Base-by-base conservation (phyloP, 345 rosid species). In the Physaria fendleri region DNA sequence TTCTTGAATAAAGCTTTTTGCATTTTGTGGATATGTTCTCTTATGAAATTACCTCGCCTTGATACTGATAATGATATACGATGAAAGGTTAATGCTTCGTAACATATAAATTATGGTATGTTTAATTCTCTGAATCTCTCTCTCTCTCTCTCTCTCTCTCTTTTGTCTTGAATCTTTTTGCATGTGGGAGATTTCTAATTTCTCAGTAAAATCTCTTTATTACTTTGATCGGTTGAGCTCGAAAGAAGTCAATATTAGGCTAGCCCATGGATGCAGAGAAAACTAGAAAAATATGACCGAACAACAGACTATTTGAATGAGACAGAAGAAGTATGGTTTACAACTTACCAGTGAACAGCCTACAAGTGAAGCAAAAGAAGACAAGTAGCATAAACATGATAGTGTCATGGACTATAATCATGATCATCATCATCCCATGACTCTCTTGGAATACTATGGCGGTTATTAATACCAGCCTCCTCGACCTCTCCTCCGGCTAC, bases 391-490 rank as follows among this genome's bases (percentile, higher is more conserved):
- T 30, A 30, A 30, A n/a, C 34, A 30, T 3, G 55, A n/a, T n/a
- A n/a, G n/a, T n/a, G n/a, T n/a, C n/a, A n/a, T n/a, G n/a, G n/a
- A n/a, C n/a, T n/a, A n/a, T n/a, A n/a, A 12, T 64, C 29, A 48
- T 30, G 5, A 33, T 41, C 34, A 42, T 17, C n/a, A 34, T 49
- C 4, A 32, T 60, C 59, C 76, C 76, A 66, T 9, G 67, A 66
- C 42, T 56, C 46, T 45, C 65, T 72, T 16, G 76, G 64, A 54
- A 72, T 72, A 23, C 49, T 61, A 43, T 61, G 76, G 49, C 61
- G 72, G 30, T 72, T 72, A 40, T 54, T 66, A 28, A 55, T 54
- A 60, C 48, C 52, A 5, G 68, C 22, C 6, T 72, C 22, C 6
- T 72, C 68, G 1, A 21, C 58, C 10, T 60, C 35, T 32, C 24